Evolutionary conservation across 495 filamentous ascomycete genomes (phyloP), one percentile per base, ranked within the genome.

Genomic region (Ascodesmis nigricans): DNA sequence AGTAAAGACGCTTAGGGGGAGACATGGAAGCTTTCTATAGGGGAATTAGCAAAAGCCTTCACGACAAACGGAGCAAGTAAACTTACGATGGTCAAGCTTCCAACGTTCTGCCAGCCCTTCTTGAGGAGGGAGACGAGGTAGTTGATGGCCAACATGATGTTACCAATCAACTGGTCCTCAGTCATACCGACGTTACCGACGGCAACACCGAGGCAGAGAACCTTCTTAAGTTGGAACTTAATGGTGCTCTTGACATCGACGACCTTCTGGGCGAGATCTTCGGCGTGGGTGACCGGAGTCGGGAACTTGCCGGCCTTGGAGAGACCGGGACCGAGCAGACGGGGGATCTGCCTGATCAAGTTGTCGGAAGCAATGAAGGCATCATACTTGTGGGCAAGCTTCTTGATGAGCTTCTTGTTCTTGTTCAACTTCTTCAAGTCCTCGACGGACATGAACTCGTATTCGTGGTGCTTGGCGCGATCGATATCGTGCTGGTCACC

Each of bases 401-500:
- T 97, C 78, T 97, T 97, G 75, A 97, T 93, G 50, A 97, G 72
- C 73, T 97, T 97, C 75, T 97, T 97, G 78, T 97, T 97, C 78
- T 95, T 97, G 73, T 97, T 97, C 45, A 97, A 77, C 75, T 97
- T 97, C 77, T 95, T 95, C 60, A 97, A 64, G 61, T 97, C 87
- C 52, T 97, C 87, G 42, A 77, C 62, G 55, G 78, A 87, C 83
- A 95, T 95, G 61, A 83, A 81, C 49, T 97, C 87, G 46, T 92
- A 68, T 53, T 78, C 80, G 52, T 79, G 77, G 65, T 97, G 87
- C 72, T 97, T 97, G 43, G 87, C 83, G 64, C 87, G 79, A 58
- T 97, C 87, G 54, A 97, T 91, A 72, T 97, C 87, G 68, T 93
- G 82, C 70, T 97, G 87, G 70, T 97, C 87, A 72, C 87, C 87